A percentile compares a stretch with the other conserved stretches of the same genome.
Evolutionary conservation across 306 rosid species (phyloP).

Genomic region (Vicia villosa): DNA sequence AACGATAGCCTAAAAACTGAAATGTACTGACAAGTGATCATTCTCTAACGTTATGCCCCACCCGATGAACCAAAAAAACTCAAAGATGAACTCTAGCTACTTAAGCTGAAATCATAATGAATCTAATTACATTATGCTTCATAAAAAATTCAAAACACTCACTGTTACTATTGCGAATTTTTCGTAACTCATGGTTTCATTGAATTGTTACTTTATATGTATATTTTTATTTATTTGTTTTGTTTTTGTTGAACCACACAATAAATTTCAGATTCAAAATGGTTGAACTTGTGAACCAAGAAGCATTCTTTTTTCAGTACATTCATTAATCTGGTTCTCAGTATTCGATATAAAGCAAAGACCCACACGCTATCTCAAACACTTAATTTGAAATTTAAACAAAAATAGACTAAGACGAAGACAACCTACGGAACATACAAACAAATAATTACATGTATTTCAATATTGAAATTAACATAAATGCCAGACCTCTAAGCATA

Average conservation of each 20-base stretch:
- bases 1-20: conserved; percentile 1
- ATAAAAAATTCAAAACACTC: not conserved
- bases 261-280: conserved; percentile 17
- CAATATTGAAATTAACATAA: not conserved
- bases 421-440: not conserved
- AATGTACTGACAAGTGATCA: conserved; percentile 4
- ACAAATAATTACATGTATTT: not conserved
- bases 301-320: conserved; percentile 5
- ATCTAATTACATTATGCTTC: not conserved
- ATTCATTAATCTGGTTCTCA: not conserved
- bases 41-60: conserved; percentile 22
- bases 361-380: not conserved
- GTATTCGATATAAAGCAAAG: conserved; percentile 10
- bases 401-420: not conserved
- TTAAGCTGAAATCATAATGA: not conserved
- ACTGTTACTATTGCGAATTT: too few species aligned
- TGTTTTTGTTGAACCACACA: not conserved
- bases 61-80: conserved; percentile 16
- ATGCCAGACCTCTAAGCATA: conserved; percentile 29
- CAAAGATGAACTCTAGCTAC: not conserved
- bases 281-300: not conserved
- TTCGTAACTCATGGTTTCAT: not conserved
- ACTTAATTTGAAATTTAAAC: not conserved
- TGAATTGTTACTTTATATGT: not conserved
- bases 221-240: not conserved